A percentile compares a stretch with the other conserved stretches of the same genome.
These are phyloP conservation scores for Argentina anserina DNA, from an alignment of 306 rosid genomes.

Conservation along the genomic window DNA sequence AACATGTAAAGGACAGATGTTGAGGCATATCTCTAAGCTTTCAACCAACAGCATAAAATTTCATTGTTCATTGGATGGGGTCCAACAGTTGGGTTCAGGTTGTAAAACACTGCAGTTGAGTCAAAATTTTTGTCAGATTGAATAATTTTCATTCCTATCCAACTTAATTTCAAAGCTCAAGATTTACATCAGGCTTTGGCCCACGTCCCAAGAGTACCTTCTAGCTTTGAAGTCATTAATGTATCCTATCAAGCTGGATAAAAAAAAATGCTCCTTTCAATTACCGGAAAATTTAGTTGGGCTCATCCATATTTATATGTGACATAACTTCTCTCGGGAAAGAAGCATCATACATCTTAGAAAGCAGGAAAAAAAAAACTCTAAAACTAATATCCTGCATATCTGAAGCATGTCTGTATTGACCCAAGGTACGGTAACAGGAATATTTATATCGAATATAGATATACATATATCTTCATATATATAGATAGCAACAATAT, in stretches of 20 bases:
- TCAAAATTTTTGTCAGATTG: background rate
- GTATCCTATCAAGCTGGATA: background rate
- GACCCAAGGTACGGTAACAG: slow-evolving; percentile 1
- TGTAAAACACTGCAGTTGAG: background rate
- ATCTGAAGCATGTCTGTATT: background rate
- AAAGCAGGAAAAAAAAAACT: background rate
- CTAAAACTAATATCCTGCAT: background rate
- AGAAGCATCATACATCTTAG: background rate
- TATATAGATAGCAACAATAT: slow-evolving; percentile 4
- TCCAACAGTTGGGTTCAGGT: background rate
- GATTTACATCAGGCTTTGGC: background rate
- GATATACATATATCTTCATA: background rate
- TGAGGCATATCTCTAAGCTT: background rate
- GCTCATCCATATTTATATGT: background rate
- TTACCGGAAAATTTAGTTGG: background rate
- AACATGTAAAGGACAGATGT: background rate
- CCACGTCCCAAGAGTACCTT: background rate
- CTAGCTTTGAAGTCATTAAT: background rate
- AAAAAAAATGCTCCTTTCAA: background rate
- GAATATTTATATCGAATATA: background rate
- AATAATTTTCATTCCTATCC: background rate
- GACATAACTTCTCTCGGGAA: background rate
- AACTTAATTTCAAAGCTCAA: background rate
- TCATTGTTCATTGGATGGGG: background rate
- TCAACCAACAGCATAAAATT: background rate